Evolutionary conservation across 208 protist species (phyloP), one percentile per base, ranked within the genome.

Genomic region (Acanthamoeba divionensis): DNA sequence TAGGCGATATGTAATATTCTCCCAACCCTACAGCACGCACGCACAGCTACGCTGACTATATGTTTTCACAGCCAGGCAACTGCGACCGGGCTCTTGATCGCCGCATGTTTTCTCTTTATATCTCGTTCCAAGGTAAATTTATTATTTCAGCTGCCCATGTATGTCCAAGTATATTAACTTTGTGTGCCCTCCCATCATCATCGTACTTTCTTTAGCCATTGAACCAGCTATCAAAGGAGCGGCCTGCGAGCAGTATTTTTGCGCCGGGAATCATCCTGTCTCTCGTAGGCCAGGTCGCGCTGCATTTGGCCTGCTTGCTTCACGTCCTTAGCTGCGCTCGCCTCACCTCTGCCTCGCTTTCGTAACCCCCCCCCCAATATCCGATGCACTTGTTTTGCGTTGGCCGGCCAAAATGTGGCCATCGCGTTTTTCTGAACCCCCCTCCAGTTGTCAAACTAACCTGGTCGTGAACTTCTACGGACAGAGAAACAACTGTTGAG

Each of bases 61-160:
- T 83, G 21, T 75, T n/a, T 71, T 12, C 2, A 2, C 33, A 92
- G 80, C 66, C 98, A 99, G 94, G 97, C 98, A 95, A 99, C 98
- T 26, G 57, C 98, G 10, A 90, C 95, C 15, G 98, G 97, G 45
- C 95, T 99, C 8, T 93, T 98, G 55, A 93, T 98, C 44, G 97
- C 98, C 0, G 90, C 98, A 50, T 98, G 97, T 95, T 99, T 99
- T 92, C 96, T 99, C 57, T 99, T 98, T 91, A 98, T 99, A 93
- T 98, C 98, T 24, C 96, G 96, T 33, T 96, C 97, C 90, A 97
- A 98, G 83, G 79, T 83, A 50, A 36, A 5, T 13, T 15, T 75
- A 12, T 5, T 83, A 44, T 7, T 12, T 8, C 9, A 50, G 7
- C 7, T 44, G 18, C 52, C n/a, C 52, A 50, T 77, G 45, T 9